Base-by-base conservation (phyloP, 371 early-diverging fungal genomes). In the Mortierella sp. region DNA sequence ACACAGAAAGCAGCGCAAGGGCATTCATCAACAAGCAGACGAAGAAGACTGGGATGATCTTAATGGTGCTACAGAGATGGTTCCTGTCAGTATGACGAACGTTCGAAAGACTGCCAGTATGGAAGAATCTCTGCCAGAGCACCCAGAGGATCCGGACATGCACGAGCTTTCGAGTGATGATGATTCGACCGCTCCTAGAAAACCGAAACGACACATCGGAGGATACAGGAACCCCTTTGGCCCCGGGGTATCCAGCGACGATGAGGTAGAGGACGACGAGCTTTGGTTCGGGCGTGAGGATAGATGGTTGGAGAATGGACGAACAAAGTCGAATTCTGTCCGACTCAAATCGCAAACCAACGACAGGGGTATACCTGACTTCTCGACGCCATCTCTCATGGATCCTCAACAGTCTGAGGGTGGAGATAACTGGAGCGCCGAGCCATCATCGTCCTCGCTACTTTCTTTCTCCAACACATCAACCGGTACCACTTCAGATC, bases 61-160 rank as follows among this genome's bases (percentile, higher is more conserved):
- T n/a, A 43, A 47, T 21, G 54, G 58, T 24, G 77, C 66, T 14
- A 69, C 69, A 19, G 77, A 76, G 39, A 60, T 76, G 65, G 34
- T 69, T 31, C 62, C 69, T n/a, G 77, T 76, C 21, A 76, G 55
- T 43, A 76, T 76, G 77, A 57, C 60, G 45, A 73, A 73, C 51
- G 52, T 44, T 14, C 58, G 60, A 21, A 66, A 43, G 6, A 58
- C 49, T 1, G 58, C 59, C 2, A 34, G 39, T 10, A 70, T 70
- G 70, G 60, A 48, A 28, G 63, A 70, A 3, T 58, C 70, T 4
- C 24, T 54, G 1, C 49, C 63, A 21, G 58, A 62, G 34, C 62
- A 61, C 29, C 45, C 58, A 24, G 41, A 48, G 19, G 46, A 21
- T 14, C 48, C 31, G 17, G 29, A 52, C 7, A 22, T 21, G 2